A percentile compares a stretch with the other conserved stretches of the same genome.
These are phyloP conservation scores for Yamadazyma dushanensis DNA, from an alignment of 1,139 yeast species.

Conservation along the genomic window DNA sequence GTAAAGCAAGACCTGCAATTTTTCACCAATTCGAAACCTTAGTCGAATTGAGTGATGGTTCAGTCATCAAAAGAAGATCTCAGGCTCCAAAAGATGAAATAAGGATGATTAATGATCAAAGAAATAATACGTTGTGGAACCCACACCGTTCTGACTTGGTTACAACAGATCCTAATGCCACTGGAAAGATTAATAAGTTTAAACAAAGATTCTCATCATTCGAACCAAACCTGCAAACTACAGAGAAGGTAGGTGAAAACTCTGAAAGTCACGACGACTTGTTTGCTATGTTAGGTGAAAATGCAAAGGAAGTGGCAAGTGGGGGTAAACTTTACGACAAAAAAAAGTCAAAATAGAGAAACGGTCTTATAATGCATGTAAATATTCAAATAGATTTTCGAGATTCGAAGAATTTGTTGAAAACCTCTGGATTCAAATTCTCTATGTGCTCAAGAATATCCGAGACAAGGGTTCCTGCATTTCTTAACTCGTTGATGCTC, in stretches of 20 bases:
- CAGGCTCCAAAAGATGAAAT: constrained; percentile 88
- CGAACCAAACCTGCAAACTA: constrained; percentile 16
- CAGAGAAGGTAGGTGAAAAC: constrained; percentile 13
- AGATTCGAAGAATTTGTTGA: background rate
- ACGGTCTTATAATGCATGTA: constrained; percentile 18
- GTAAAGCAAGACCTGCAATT: constrained; percentile 90
- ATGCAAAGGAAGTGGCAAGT: constrained; percentile 60
- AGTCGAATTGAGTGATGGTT: constrained; percentile 91
- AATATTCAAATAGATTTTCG: constrained; percentile 9
- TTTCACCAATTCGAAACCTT: constrained; percentile 85
- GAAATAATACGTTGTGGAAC: constrained; percentile 86
- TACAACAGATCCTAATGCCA: constrained; percentile 75
- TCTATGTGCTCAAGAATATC: constrained; percentile 18
- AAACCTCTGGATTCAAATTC: background rate
- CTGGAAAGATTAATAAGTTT: constrained; percentile 84
- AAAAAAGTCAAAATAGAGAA: constrained; percentile 38
- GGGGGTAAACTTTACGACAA: constrained; percentile 63
- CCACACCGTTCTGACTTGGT: constrained; percentile 77
- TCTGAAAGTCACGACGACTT: constrained; percentile 44
- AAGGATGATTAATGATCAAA: constrained; percentile 83
- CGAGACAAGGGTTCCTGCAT: constrained; percentile 26
- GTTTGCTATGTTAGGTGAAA: constrained; percentile 61
- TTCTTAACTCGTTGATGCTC: constrained; percentile 35
- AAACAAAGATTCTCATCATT: constrained; percentile 70
- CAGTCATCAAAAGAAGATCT: constrained; percentile 78